Percentiles rank a stretch among this genome's conserved stretches.
These are phyloP conservation scores for Sporobolomyces roseus DNA, from an alignment of 768 basidiomycete species.

Conservation along the genomic window DNA sequence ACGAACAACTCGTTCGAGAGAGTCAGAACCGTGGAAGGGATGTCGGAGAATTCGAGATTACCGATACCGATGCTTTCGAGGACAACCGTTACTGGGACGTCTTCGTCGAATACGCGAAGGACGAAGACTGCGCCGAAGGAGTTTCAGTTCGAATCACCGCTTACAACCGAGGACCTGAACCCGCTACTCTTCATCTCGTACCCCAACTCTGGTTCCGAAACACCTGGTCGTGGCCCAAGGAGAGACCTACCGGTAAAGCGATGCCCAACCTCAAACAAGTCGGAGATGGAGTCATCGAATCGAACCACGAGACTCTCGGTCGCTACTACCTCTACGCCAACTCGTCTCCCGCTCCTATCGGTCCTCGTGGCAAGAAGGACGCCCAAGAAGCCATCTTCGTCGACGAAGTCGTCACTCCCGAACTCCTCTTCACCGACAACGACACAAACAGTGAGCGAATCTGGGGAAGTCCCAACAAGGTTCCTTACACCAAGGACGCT, in stretches of 20 bases:
- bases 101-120: slow-evolving; percentile 99
- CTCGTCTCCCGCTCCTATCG: slow-evolving; percentile 85
- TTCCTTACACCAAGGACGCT: slow-evolving; percentile 85
- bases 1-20: slow-evolving; percentile 86
- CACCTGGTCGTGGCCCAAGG: slow-evolving; percentile 87
- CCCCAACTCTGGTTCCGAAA: slow-evolving; percentile 98
- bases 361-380: slow-evolving; percentile 54
- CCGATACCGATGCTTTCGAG: slow-evolving; percentile 87
- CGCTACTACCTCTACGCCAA: slow-evolving; percentile 76
- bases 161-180: slow-evolving; percentile 94
- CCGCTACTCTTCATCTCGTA: slow-evolving; percentile 86
- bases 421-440: slow-evolving; percentile 91
- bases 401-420: slow-evolving; percentile 69
- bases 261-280: slow-evolving; percentile 49
- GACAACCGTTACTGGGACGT: slow-evolving; percentile 97
- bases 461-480: slow-evolving; percentile 80
- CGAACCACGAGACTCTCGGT: slow-evolving; percentile 46
- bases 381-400: slow-evolving; percentile 55
- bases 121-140: slow-evolving; percentile 81
- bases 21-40: slow-evolving; percentile 75
- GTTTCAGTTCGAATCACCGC: slow-evolving; percentile 89
- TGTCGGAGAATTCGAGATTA: slow-evolving; percentile 84
- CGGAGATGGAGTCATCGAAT: slow-evolving; percentile 49
- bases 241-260: slow-evolving; percentile 48
- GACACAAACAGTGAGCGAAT: slow-evolving; percentile 91